These are phyloP conservation scores for Priceomyces medius DNA, from an alignment of 805 yeast genomes.

Conservation along the genomic window DNA sequence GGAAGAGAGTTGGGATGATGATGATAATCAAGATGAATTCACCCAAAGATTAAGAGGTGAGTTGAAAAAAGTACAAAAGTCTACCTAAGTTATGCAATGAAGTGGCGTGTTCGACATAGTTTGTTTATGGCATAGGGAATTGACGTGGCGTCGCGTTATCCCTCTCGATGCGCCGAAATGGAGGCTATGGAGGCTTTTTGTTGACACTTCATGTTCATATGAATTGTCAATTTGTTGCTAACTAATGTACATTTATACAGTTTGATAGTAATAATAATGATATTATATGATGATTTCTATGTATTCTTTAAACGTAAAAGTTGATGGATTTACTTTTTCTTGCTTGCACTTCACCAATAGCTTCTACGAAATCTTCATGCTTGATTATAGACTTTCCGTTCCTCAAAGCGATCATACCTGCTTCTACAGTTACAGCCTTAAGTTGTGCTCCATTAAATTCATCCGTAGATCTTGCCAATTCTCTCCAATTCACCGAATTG, in stretches of 20 bases:
- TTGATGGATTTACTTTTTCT: slow-evolving; percentile 93
- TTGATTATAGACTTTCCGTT: slow-evolving; percentile 88
- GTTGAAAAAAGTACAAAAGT: slow-evolving; percentile 28
- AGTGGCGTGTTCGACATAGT: background rate
- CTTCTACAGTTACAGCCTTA: slow-evolving; percentile 98
- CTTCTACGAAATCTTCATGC: slow-evolving; percentile 98
- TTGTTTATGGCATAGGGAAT: too few relatives aligned
- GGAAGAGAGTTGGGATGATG: slow-evolving; percentile 99
- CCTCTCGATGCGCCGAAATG: too few relatives aligned
- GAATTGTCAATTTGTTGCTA: background rate
- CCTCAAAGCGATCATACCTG: slow-evolving; percentile 98
- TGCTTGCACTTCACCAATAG: slow-evolving; percentile 97
- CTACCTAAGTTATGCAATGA: slow-evolving; percentile 3
- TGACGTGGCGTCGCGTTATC: too few relatives aligned
- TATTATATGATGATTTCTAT: slow-evolving; percentile 2
- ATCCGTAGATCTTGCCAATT: slow-evolving; percentile 95
- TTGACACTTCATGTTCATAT: too few relatives aligned
- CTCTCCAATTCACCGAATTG: slow-evolving; percentile 93
- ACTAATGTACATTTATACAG: slow-evolving; percentile 6
- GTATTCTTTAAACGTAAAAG: slow-evolving; percentile 71
- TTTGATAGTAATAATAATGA: slow-evolving; percentile 3
- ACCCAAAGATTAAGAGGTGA: slow-evolving; percentile 64
- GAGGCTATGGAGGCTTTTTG: too few relatives aligned
- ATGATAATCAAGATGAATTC: slow-evolving; percentile 89
- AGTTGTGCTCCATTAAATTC: slow-evolving; percentile 99